Conservation (phyloP, 1,139 yeast species). For the Candida neerlandica region DNA sequence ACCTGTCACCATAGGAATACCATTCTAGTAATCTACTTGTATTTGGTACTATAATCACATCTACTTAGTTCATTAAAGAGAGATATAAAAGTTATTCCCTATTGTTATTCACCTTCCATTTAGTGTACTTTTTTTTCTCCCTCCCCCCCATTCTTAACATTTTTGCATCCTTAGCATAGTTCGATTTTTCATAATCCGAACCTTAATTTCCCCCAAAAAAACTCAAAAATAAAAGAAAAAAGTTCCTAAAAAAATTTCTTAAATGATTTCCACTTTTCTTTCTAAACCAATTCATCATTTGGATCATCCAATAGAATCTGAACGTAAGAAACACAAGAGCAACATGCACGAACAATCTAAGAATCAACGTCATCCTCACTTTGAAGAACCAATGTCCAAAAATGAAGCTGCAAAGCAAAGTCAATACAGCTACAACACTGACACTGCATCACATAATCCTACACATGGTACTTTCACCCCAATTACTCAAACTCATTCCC, state of each 20-base stretch:
- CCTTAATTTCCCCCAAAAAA: background rate
- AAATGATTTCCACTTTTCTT: slow-evolving; percentile 5
- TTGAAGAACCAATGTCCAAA: background rate
- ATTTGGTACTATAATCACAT: background rate
- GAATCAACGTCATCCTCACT: slow-evolving; percentile 4
- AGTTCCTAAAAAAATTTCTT: background rate
- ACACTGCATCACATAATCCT: slow-evolving; percentile 9
- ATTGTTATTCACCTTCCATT: background rate
- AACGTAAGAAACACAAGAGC: slow-evolving; percentile 9
- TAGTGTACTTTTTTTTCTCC: background rate
- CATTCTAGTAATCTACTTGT: background rate
- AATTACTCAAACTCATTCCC: slow-evolving; percentile 15
- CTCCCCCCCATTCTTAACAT: background rate
- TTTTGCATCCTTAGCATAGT: slow-evolving; percentile 3
- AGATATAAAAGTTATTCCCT: background rate
- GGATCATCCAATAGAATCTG: slow-evolving; percentile 10
- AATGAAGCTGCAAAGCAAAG: background rate
- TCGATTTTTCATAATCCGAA: background rate
- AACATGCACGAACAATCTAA: background rate
- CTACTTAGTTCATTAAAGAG: background rate
- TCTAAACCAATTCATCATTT: slow-evolving; percentile 7
- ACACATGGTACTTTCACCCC: slow-evolving; percentile 17
- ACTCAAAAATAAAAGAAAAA: background rate
- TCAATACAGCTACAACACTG: background rate
- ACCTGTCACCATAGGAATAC: background rate